phyloP scores from a whole-genome alignment of 495 filamentous ascomycete species.

The Podospora sp. region DNA sequence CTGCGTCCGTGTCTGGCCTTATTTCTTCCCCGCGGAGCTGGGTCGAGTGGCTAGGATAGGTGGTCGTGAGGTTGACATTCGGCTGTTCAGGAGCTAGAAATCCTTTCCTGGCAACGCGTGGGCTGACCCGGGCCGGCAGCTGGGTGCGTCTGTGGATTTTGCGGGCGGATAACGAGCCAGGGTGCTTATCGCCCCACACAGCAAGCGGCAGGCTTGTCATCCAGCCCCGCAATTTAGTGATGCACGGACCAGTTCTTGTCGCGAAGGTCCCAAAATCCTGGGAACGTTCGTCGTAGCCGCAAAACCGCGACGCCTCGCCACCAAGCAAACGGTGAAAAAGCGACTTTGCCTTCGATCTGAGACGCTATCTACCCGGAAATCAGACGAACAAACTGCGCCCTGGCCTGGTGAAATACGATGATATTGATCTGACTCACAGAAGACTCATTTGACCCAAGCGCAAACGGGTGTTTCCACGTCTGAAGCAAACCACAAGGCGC shows the following conservation, averaged over 20 bases:
- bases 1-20: slow-evolving; percentile 8
- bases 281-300: neutral
- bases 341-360: neutral
- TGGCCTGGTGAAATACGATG: neutral
- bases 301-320: neutral
- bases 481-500: neutral
- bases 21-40: neutral
- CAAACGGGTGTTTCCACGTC: neutral
- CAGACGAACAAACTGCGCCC: neutral
- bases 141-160: neutral
- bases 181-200: neutral
- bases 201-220: neutral
- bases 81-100: slow-evolving; percentile 1
- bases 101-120: neutral
- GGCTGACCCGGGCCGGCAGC: neutral
- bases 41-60: neutral
- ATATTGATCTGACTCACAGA: neutral
- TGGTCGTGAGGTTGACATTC: slow-evolving; percentile 6
- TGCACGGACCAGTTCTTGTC: neutral
- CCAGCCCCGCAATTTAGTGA: neutral
- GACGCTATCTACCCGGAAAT: neutral
- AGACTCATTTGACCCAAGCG: slow-evolving; percentile 9
- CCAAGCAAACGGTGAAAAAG: slow-evolving; percentile 3
- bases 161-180: neutral
- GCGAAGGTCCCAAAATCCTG: slow-evolving; percentile 4